Percentiles rank a stretch among this genome's conserved stretches.
phyloP scores from a whole-genome alignment of 345 rosid genomes.

The Geranium rotundifolium region DNA sequence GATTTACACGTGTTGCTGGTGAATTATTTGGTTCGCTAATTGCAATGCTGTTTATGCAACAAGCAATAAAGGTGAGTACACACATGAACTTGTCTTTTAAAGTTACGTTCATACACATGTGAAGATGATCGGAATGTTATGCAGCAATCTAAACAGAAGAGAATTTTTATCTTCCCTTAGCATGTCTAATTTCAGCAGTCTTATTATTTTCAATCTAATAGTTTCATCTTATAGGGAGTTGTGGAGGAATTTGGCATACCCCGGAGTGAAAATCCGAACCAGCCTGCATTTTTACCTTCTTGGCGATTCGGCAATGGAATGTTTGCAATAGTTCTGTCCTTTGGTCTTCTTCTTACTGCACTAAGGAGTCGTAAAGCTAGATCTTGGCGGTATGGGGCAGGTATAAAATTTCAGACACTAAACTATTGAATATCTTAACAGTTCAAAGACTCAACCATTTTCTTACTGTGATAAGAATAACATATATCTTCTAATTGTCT shows the following conservation, averaged over 20 bases:
- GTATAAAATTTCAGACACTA: constrained; percentile 15
- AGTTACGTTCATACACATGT: not conserved
- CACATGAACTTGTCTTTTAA: not conserved
- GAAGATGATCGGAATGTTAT: not conserved
- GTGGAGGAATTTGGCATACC: constrained; percentile 53
- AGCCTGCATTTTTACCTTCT: constrained; percentile 28
- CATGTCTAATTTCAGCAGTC: no score
- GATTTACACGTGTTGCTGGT: constrained; percentile 56
- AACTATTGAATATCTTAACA: not conserved
- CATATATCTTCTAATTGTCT: no score
- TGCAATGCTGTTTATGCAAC: constrained; percentile 60
- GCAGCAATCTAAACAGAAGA: not conserved
- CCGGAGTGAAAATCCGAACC: constrained; percentile 34
- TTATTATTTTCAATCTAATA: not conserved
- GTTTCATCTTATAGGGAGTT: constrained; percentile 28
- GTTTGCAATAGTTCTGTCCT: constrained; percentile 51
- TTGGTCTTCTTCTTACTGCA: constrained; percentile 49
- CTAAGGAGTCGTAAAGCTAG: constrained; percentile 53
- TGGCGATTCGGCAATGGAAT: constrained; percentile 60
- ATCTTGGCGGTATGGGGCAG: constrained; percentile 50
- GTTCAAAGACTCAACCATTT: not conserved
- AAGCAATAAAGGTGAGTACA: constrained; percentile 42
- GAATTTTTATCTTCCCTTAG: not conserved
- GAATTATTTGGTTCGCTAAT: constrained; percentile 58
- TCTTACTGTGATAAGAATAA: no score